phyloP scores from a whole-genome alignment of 768 basidiomycete species.

The Lactarius quietus region DNA sequence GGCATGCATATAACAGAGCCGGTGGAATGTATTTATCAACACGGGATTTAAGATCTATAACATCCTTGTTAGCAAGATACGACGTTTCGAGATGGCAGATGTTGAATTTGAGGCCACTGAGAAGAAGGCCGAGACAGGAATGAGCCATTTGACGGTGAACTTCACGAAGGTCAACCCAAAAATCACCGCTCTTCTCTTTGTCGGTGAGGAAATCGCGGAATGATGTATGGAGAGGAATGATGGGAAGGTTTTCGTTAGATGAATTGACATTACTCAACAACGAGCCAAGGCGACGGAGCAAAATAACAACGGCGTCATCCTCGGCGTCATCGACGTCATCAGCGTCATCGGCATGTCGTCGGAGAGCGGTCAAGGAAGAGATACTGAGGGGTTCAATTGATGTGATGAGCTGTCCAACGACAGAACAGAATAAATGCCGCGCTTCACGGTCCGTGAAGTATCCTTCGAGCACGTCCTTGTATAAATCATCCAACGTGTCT shows the following conservation, averaged over 20 bases:
- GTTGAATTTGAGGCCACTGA: neutral
- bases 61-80: neutral
- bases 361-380: neutral
- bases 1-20: neutral
- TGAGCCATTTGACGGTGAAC: neutral
- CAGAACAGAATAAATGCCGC: neutral
- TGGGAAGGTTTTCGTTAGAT: neutral
- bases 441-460: neutral
- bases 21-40: neutral
- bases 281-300: neutral
- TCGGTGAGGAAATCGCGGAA: neutral
- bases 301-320: neutral
- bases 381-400: neutral
- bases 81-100: neutral
- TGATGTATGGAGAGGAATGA: neutral
- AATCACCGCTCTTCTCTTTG: neutral
- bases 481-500: slow-evolving; percentile 3
- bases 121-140: neutral
- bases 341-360: neutral
- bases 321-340: neutral
- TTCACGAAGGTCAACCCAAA: neutral
- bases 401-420: slow-evolving; percentile 4
- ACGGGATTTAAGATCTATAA: neutral
- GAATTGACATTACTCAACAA: slow-evolving; percentile 1
- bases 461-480: neutral